phyloP scores from a whole-genome alignment of 768 basidiomycete genomes.

The Lyophyllum semitale region DNA sequence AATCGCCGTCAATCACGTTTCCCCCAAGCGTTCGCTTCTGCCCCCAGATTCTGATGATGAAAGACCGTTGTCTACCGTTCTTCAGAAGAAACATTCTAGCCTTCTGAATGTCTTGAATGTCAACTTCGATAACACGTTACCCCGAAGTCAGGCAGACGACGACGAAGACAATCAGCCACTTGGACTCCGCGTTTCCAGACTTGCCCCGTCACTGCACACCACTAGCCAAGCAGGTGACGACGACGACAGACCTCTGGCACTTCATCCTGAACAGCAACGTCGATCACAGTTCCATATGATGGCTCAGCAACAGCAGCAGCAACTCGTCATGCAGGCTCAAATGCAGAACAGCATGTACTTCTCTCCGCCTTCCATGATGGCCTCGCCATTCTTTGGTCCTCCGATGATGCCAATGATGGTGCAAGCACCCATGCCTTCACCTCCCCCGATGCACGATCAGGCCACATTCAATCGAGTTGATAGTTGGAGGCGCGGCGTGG shows the following conservation, averaged over 20 bases:
- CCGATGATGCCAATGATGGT: constrained; percentile 53
- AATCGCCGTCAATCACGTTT: constrained; percentile 58
- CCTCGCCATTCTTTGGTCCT: constrained; percentile 66
- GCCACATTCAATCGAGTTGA: constrained; percentile 74
- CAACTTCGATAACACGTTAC: constrained; percentile 37
- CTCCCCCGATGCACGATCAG: constrained; percentile 64
- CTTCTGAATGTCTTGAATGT: constrained; percentile 46
- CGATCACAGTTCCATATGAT: constrained; percentile 66
- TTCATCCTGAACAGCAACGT: constrained; percentile 81
- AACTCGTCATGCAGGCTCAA: constrained; percentile 78
- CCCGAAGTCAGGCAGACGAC: constrained; percentile 36
- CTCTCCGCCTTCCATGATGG: constrained; percentile 65
- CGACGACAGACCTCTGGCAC: constrained; percentile 69
- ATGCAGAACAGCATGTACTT: constrained; percentile 78
- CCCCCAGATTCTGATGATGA: constrained; percentile 67
- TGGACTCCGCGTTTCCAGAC: constrained; percentile 63
- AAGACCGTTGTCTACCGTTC: constrained; percentile 63
- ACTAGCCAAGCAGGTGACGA: constrained; percentile 47
- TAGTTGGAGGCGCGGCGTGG: constrained; percentile 79
- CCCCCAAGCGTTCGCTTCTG: constrained; percentile 40
- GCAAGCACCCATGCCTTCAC: constrained; percentile 49
- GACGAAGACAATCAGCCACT: constrained; percentile 76
- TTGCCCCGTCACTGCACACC: constrained; percentile 27
- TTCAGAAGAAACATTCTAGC: constrained; percentile 47
- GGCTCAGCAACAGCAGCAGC: constrained; percentile 58